phyloP scores from a whole-genome alignment of 176 grass and related monocot genomes.

The Oryza glaberrima region DNA sequence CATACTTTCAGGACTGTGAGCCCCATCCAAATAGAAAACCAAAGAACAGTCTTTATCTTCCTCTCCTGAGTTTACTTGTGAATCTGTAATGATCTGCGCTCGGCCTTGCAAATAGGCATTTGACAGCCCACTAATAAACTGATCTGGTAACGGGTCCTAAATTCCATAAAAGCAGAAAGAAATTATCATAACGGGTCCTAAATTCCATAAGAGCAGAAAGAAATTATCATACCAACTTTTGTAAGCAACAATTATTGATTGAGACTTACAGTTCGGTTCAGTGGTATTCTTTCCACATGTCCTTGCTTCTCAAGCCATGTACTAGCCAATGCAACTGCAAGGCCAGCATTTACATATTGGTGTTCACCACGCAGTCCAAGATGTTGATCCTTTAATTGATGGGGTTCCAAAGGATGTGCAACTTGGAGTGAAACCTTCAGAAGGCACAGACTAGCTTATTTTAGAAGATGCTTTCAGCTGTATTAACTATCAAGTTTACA shows the following conservation, averaged over 20 bases:
- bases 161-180: conserved; percentile 32
- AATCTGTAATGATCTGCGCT: conserved; percentile 68
- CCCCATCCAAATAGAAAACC: conserved; percentile 82
- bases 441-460: conserved; percentile 35
- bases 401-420: conserved; percentile 62
- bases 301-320: conserved; percentile 75
- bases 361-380: conserved; percentile 89
- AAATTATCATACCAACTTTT: conserved; percentile 22
- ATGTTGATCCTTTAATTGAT: conserved; percentile 66
- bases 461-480: conserved; percentile 7
- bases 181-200: conserved; percentile 49
- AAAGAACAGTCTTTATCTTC: conserved; percentile 43
- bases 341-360: conserved; percentile 83
- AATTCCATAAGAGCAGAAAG: conserved; percentile 33
- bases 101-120: conserved; percentile 78
- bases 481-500: conserved; percentile 13
- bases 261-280: conserved; percentile 55
- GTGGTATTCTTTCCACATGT: conserved; percentile 51
- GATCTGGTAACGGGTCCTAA: conserved; percentile 63
- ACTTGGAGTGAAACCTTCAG: conserved; percentile 86
- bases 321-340: conserved; percentile 85
- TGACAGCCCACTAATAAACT: conserved; percentile 65
- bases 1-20: conserved; percentile 92
- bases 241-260: conserved; percentile 32
- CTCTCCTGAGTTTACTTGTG: conserved; percentile 49